A percentile compares a stretch with the other conserved stretches of the same genome.
These are phyloP conservation scores for Aspergillus sclerotialis DNA, from an alignment of 2,329 filamentous ascomycete genomes.

Conservation along the genomic window DNA sequence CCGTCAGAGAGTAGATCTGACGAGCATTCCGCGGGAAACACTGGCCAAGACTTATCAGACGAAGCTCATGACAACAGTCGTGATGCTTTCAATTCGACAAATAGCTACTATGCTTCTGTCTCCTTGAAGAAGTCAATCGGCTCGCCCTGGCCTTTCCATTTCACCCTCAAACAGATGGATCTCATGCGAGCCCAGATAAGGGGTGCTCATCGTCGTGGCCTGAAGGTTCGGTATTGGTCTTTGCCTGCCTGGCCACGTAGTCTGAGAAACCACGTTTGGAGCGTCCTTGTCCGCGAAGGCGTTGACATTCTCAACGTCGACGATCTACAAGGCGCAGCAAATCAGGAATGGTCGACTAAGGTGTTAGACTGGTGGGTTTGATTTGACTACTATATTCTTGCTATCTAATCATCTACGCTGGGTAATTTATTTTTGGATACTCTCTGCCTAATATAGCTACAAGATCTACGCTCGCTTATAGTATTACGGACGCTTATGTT, in stretches of 20 bases:
- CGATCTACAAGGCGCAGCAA: slow-evolving; percentile 45
- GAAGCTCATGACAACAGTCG: slow-evolving; percentile 29
- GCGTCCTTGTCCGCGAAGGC: slow-evolving; percentile 46
- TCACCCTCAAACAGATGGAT: slow-evolving; percentile 40
- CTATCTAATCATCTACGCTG: no score
- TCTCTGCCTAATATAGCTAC: no score
- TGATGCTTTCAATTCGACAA: slow-evolving; percentile 41
- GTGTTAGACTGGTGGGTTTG: slow-evolving; percentile 28
- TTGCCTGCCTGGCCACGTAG: slow-evolving; percentile 50
- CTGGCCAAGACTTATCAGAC: slow-evolving; percentile 42
- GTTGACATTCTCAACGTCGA: slow-evolving; percentile 54
- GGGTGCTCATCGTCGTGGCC: slow-evolving; percentile 44
- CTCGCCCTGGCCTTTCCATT: slow-evolving; percentile 42
- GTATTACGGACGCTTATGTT: no score
- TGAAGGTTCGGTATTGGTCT: slow-evolving; percentile 53
- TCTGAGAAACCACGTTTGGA: slow-evolving; percentile 50
- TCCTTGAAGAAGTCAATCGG: slow-evolving; percentile 46
- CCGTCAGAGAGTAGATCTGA: not conserved
- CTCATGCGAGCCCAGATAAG: slow-evolving; percentile 46
- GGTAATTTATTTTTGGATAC: no score
- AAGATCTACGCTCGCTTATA: no score
- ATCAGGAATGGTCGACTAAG: slow-evolving; percentile 39
- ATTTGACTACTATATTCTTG: slow-evolving; percentile 1
- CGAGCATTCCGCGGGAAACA: slow-evolving; percentile 12
- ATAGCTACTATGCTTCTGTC: slow-evolving; percentile 53